Conservation (phyloP, 2,329 filamentous ascomycete genomes). For the Pseudocercospora pini-densiflorae region DNA sequence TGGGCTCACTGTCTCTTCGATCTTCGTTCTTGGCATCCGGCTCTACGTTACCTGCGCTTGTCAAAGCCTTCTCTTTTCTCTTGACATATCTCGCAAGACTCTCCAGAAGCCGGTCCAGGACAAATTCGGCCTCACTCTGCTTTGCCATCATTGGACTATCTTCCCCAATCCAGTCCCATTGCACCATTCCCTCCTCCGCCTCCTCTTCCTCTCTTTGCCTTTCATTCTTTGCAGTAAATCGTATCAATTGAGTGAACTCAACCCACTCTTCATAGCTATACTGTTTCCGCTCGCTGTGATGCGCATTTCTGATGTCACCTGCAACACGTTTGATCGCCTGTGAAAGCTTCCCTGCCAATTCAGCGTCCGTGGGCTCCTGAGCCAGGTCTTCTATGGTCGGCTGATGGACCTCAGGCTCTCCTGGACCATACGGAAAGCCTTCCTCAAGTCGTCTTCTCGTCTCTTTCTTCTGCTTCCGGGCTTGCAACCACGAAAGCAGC, state of each 20-base stretch:
- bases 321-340: conserved; percentile 71
- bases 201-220: conserved; percentile 50
- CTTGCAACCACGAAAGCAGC: conserved; percentile 45
- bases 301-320: conserved; percentile 57
- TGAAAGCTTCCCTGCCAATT: conserved; percentile 66
- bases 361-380: conserved; percentile 56
- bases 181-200: conserved; percentile 62
- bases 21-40: too few relatives aligned
- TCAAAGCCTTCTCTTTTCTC: conserved; percentile 9
- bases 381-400: conserved; percentile 52
- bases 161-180: conserved; percentile 76
- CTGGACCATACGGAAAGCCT: conserved; percentile 52
- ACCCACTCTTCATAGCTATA: conserved; percentile 89
- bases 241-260: conserved; percentile 77
- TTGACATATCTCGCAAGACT: conserved; percentile 59
- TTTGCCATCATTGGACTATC: conserved; percentile 69
- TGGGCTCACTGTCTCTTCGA: neutral
- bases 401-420: conserved; percentile 29
- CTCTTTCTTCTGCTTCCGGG: conserved; percentile 37
- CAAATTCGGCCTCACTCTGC: conserved; percentile 67
- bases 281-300: conserved; percentile 60
- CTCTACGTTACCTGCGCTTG: too few relatives aligned
- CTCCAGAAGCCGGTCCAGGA: conserved; percentile 68
- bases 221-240: conserved; percentile 50
- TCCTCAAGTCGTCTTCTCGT: conserved; percentile 47